Conservation (phyloP, 441 rosid genomes). For the Isatis lusitanica region DNA sequence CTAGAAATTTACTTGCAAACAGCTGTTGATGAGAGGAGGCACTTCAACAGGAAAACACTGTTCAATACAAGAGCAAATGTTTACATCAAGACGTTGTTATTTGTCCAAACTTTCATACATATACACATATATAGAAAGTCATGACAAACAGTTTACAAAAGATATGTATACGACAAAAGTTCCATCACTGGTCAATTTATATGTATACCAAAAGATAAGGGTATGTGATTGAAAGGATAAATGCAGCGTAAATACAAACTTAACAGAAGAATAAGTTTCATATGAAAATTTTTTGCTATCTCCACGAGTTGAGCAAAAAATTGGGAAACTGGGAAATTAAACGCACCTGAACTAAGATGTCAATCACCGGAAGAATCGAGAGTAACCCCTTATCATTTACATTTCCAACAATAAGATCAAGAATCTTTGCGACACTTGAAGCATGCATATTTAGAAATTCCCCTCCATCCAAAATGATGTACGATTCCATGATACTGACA, state of each 20-base stretch:
- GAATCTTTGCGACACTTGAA: slow-evolving; percentile 80
- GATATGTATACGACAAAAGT: neutral
- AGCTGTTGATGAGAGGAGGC: slow-evolving; percentile 79
- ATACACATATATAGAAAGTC: neutral
- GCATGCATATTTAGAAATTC: slow-evolving; percentile 83
- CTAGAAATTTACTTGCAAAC: slow-evolving; percentile 65
- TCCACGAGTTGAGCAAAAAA: neutral
- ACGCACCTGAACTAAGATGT: slow-evolving; percentile 83
- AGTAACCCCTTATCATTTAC: slow-evolving; percentile 86
- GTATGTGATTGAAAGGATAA: neutral
- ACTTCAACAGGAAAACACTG: slow-evolving; percentile 92
- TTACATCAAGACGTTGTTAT: slow-evolving; percentile 6
- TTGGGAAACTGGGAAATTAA: slow-evolving; percentile 8
- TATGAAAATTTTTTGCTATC: neutral
- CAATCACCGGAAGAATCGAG: slow-evolving; percentile 83
- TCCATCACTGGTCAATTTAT: neutral
- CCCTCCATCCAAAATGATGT: slow-evolving; percentile 80
- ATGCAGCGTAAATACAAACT: slow-evolving; percentile 6
- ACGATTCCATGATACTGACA: slow-evolving; percentile 74
- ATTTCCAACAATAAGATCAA: slow-evolving; percentile 92
- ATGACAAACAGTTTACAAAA: neutral
- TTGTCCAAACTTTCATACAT: slow-evolving; percentile 1
- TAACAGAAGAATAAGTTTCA: neutral
- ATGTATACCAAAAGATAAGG: slow-evolving; percentile 5
- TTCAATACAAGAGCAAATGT: neutral